phyloP scores from a whole-genome alignment of 1,139 yeast genomes.

The Kazachstania sp. region DNA sequence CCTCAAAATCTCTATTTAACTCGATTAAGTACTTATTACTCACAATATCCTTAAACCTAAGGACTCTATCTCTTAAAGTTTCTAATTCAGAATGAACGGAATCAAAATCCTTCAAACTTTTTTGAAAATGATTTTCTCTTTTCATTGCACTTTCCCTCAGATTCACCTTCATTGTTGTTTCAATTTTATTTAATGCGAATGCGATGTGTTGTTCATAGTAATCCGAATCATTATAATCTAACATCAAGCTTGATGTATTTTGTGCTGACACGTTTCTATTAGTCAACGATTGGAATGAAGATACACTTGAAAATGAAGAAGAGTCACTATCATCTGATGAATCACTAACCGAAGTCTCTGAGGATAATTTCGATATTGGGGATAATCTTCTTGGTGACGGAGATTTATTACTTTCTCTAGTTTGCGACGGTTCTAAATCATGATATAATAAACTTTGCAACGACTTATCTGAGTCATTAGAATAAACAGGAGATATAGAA shows the following conservation, averaged over 20 bases:
- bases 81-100: slow-evolving; percentile 8
- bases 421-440: slow-evolving; percentile 11
- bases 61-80: slow-evolving; percentile 8
- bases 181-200: slow-evolving; percentile 10
- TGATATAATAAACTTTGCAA: slow-evolving; percentile 16
- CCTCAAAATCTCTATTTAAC: slow-evolving; percentile 14
- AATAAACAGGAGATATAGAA: neutral
- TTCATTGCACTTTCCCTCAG: slow-evolving; percentile 10
- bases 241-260: slow-evolving; percentile 1
- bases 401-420: neutral
- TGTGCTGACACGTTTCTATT: neutral
- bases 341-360: neutral
- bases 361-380: neutral
- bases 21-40: slow-evolving; percentile 10
- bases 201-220: slow-evolving; percentile 16
- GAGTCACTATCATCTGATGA: neutral
- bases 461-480: slow-evolving; percentile 10
- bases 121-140: slow-evolving; percentile 12
- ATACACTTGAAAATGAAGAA: slow-evolving; percentile 4
- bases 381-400: slow-evolving; percentile 2
- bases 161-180: slow-evolving; percentile 10
- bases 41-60: slow-evolving; percentile 8
- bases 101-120: slow-evolving; percentile 12
- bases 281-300: slow-evolving; percentile 1
- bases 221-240: slow-evolving; percentile 11